A percentile compares a stretch with the other conserved stretches of the same genome.
Conservation (phyloP, 805 yeast genomes). For the Lipomyces sp. region DNA sequence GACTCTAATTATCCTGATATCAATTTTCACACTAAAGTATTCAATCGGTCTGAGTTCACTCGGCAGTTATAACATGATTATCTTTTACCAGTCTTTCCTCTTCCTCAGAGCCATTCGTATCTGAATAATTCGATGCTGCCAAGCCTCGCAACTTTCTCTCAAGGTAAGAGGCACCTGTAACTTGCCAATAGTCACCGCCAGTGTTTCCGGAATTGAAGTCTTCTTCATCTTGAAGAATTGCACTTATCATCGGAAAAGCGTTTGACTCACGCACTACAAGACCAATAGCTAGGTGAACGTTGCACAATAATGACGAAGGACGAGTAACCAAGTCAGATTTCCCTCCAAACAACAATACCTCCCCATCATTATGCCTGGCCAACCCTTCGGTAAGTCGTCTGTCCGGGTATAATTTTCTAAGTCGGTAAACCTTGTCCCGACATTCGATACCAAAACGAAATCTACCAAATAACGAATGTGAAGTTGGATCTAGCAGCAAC, state of each 20-base stretch:
- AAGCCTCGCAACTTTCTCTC: slow-evolving; percentile 7
- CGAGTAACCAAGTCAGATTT: background rate
- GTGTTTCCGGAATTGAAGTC: background rate
- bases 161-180: background rate
- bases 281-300: slow-evolving; percentile 6
- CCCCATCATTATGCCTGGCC: background rate
- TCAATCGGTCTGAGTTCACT: background rate
- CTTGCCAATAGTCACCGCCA: background rate
- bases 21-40: background rate
- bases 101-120: background rate
- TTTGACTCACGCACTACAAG: background rate
- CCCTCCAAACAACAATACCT: background rate
- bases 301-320: slow-evolving; percentile 1
- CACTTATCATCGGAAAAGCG: background rate
- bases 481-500: background rate
- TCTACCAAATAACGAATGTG: background rate
- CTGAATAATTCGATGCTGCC: background rate
- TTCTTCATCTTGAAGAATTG: background rate
- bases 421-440: background rate
- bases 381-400: background rate
- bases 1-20: background rate
- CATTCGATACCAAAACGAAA: slow-evolving; percentile 4
- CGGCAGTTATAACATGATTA: background rate
- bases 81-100: background rate
- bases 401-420: background rate